Percentiles rank a stretch among this genome's conserved stretches.
These are phyloP conservation scores for Asterophora parasitica DNA, from an alignment of 768 basidiomycete species.

Conservation along the genomic window DNA sequence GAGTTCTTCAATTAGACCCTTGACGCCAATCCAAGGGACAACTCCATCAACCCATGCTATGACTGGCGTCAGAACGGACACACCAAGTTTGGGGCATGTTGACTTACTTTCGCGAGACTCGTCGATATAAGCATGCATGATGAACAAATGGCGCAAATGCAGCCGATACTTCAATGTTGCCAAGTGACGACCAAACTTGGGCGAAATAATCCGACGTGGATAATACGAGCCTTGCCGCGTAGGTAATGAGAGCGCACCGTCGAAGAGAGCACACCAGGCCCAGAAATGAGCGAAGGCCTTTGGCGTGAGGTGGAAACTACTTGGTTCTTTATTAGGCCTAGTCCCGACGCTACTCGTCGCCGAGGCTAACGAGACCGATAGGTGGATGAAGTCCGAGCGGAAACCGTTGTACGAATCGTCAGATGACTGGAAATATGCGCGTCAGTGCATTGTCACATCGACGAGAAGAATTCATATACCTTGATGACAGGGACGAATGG, in stretches of 20 bases:
- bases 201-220: conserved; percentile 64
- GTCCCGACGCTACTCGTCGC: conserved; percentile 35
- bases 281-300: conserved; percentile 86
- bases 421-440: conserved; percentile 27
- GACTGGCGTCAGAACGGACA: conserved; percentile 3
- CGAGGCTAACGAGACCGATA: conserved; percentile 80
- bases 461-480: conserved; percentile 25
- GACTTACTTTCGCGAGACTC: conserved; percentile 59
- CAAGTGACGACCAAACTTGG: conserved; percentile 83
- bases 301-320: conserved; percentile 82
- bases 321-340: conserved; percentile 32
- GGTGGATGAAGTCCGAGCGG: conserved; percentile 90
- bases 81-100: neutral
- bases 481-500: conserved; percentile 34
- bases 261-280: conserved; percentile 88
- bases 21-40: conserved; percentile 79
- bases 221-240: conserved; percentile 86
- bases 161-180: conserved; percentile 92
- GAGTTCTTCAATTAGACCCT: conserved; percentile 75
- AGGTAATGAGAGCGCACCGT: conserved; percentile 71
- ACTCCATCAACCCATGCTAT: conserved; percentile 75
- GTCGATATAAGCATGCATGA: conserved; percentile 86
- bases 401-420: conserved; percentile 84
- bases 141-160: conserved; percentile 67
- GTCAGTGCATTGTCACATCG: neutral